Evolutionary conservation across 2,329 filamentous ascomycete species (phyloP), one percentile per base, ranked within the genome.

Genomic region (Penicillium sp.): DNA sequence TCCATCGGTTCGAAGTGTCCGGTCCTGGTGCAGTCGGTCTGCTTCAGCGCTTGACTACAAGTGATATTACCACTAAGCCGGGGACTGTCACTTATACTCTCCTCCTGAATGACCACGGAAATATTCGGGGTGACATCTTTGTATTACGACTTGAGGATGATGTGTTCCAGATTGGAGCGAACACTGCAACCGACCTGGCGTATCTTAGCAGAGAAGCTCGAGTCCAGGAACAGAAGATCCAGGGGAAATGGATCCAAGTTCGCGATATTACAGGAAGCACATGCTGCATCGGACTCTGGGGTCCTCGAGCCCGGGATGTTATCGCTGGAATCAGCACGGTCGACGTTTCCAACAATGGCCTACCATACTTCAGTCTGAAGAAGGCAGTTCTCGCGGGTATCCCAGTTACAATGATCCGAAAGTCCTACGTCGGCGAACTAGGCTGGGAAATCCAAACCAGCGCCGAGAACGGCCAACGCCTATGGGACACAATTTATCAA

Each of bases 381-480:
- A 74, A 72, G 19, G 77, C 78, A 0, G 76, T 69, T 55, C 77
- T 88, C 49, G 76, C 74, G 8, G 82, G 84, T 0, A 78, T 88
- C 15, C 85, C 86, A 0, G 83, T 86, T 3, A 81, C 77, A 0
- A 78, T 77, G 0, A 79, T 86, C 64, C 78, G 83, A 3, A 77
- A 85, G 38, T 87, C 85, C 0, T 85, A 83, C 50, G 82, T 88
- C 4, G 85, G 86, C 6, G 85, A 88, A 62, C 72, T 78, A 0
- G 85, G 86, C 1, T 88, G 84, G 83, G 85, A 88, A 66, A 79
- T 88, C 21, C 83, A 86, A 58, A 79, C 84, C 1, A 85, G 77
- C 35, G 82, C 85, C 0, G 85, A 87, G 27, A 79, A 82, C 41
- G 85, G 85, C 0, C 78, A 79, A 13, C 74, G 78, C 1, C 73